Evolutionary conservation across 768 basidiomycete genomes (phyloP), one percentile per base, ranked within the genome.

Genomic region (Leucosporidium creatinivorum): DNA sequence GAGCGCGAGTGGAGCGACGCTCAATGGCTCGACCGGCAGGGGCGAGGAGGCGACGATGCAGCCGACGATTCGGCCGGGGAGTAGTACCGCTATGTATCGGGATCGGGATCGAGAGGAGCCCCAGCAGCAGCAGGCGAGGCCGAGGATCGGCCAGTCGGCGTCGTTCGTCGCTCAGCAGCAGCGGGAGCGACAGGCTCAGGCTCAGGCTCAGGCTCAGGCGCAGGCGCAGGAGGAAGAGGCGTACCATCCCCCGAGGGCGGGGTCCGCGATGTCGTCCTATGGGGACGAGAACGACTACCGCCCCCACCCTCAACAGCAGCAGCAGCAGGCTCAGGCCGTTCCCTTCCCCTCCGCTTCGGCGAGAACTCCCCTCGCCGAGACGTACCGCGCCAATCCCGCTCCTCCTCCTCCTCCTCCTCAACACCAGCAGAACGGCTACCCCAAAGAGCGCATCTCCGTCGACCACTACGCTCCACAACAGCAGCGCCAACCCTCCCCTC

Each of bases 401-500:
- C 56, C 36, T 6, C 51, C 15, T n/a, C 60, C 39, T 12, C 50
- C 15, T n/a, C 60, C 30, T 4, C 54, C 48, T 12, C 64, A 60
- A 25, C 58, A 58, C 17, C 39, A 51, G 1, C 48, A 58, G 36
- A 39, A 60, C n/a, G 56, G 30, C 1, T 62, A 60, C 49, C 54
- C 60, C n/a, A 61, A 59, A 33, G 59, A 58, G 23, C 55, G 55
- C 8, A 25, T 57, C 55, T 26, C 17, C 28, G 19, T 21, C 23
- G 49, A 52, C 5, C 49, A 47, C n/a, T n/a, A 26, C n/a, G 25
- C 67, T 68, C 66, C 60, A 56, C 67, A 68, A 5, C 70, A 67
- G 10, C 56, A 68, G 21, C 64, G 67, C 2, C 67, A 72, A 28
- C 64, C 62, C 2, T 72, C 70, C 36, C 70, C 70, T 1, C 39